These are phyloP conservation scores for Pterulicium gracile DNA, from an alignment of 1,284 basidiomycete species.

Conservation along the genomic window DNA sequence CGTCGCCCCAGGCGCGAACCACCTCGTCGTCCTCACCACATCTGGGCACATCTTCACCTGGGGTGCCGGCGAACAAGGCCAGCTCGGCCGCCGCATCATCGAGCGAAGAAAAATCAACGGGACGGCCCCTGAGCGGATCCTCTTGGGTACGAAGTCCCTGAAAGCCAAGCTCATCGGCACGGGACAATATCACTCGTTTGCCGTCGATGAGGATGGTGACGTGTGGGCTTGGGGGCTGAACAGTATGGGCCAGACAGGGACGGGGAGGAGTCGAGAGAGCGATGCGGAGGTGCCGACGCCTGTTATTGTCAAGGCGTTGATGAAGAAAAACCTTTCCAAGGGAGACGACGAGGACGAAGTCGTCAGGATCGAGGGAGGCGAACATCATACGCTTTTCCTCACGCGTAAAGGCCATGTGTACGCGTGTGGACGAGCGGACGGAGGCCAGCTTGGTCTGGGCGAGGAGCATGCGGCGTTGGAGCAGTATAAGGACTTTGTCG, in stretches of 20 bases:
- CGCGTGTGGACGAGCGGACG: constrained; percentile 72
- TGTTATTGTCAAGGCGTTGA: constrained; percentile 54
- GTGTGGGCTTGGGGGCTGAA: constrained; percentile 94
- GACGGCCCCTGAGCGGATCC: constrained; percentile 71
- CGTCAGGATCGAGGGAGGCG: constrained; percentile 65
- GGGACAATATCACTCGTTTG: constrained; percentile 83
- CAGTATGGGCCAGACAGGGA: constrained; percentile 41
- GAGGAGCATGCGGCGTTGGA: constrained; percentile 48
- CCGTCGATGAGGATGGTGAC: constrained; percentile 71
- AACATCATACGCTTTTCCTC: constrained; percentile 84
- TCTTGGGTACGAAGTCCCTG: constrained; percentile 54
- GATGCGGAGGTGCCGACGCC: constrained; percentile 58
- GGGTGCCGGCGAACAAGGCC: constrained; percentile 82
- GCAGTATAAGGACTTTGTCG: constrained; percentile 43
- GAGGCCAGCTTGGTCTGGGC: constrained; percentile 66
- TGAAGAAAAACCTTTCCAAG: constrained; percentile 52
- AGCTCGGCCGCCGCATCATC: constrained; percentile 79
- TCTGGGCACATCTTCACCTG: constrained; percentile 79
- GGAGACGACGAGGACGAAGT: constrained; percentile 55
- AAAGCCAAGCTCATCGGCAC: constrained; percentile 73
- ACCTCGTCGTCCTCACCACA: constrained; percentile 78
- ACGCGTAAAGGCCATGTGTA: constrained; percentile 78
- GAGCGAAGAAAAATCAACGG: constrained; percentile 79
- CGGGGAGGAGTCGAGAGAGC: constrained; percentile 34
- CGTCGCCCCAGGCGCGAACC: constrained; percentile 77